phyloP scores from a whole-genome alignment of 768 basidiomycete species.

The Russula vinacea region DNA sequence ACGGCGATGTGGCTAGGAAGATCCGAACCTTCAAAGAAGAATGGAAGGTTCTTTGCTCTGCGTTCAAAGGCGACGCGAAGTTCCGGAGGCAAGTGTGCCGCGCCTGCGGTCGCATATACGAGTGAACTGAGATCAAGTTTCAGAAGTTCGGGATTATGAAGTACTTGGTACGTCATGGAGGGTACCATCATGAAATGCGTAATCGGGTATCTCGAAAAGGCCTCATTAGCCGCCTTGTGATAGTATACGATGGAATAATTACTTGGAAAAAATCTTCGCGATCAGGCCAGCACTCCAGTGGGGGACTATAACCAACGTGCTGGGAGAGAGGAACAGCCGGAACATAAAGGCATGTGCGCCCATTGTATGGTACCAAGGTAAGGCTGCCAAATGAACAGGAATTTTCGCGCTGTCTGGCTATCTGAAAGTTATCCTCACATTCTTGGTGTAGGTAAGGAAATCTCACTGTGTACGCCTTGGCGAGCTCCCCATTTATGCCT shows the following conservation, averaged over 20 bases:
- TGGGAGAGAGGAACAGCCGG: constrained; percentile 45
- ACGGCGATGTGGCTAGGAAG: not conserved
- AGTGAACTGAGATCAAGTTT: constrained; percentile 18
- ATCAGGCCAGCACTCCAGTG: constrained; percentile 56
- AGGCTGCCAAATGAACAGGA: constrained; percentile 51
- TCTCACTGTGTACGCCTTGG: constrained; percentile 44
- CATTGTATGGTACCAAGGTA: constrained; percentile 69
- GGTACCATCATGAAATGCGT: constrained; percentile 22
- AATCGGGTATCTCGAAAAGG: constrained; percentile 15
- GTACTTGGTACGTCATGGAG: constrained; percentile 18
- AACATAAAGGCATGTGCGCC: constrained; percentile 55
- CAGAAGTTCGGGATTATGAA: constrained; percentile 13
- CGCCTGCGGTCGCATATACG: not conserved
- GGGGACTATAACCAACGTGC: constrained; percentile 53
- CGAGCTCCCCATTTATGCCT: constrained; percentile 34
- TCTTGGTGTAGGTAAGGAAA: not conserved
- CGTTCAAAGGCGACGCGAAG: constrained; percentile 12
- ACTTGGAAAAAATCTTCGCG: constrained; percentile 59
- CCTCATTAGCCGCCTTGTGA: not conserved
- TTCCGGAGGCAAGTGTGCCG: constrained; percentile 16
- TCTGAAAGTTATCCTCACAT: constrained; percentile 1
- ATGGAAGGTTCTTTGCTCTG: not conserved
- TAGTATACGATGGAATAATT: constrained; percentile 2
- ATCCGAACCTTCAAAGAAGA: constrained; percentile 13
- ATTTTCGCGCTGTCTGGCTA: constrained; percentile 43